Conservation (phyloP, 129 eudicot genomes). For the Erigeron canadensis region DNA sequence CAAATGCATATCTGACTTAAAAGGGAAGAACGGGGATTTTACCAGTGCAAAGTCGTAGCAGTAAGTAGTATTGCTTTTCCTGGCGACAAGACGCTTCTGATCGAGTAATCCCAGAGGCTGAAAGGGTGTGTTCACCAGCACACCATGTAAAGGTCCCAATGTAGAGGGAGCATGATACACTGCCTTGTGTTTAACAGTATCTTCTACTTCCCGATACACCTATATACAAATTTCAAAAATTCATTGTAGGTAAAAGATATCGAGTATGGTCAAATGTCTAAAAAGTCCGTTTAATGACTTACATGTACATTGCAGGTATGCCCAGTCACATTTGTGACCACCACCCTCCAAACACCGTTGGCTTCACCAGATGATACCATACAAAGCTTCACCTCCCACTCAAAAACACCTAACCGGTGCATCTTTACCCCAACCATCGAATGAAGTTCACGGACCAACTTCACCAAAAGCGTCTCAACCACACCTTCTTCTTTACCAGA, state of each 20-base stretch:
- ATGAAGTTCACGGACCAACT: conserved; percentile 71
- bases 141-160: conserved; percentile 65
- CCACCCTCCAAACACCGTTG: conserved; percentile 94
- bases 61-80: conserved; percentile 94
- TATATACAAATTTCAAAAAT: conserved; percentile 22
- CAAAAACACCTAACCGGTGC: conserved; percentile 89
- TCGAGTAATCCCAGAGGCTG: conserved; percentile 80
- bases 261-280: not conserved
- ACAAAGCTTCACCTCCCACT: conserved; percentile 98
- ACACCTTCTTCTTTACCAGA: conserved; percentile 58
- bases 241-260: not conserved
- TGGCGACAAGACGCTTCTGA: conserved; percentile 81
- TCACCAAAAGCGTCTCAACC: conserved; percentile 66
- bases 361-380: conserved; percentile 74
- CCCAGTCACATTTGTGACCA: conserved; percentile 88
- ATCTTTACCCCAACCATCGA: conserved; percentile 72
- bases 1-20: not conserved
- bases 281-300: conserved; percentile 36
- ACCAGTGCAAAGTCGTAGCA: conserved; percentile 98
- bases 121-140: conserved; percentile 70
- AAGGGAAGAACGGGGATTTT: conserved; percentile 19
- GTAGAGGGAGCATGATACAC: conserved; percentile 58
- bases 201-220: conserved; percentile 89
- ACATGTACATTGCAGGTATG: conserved; percentile 95
- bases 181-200: conserved; percentile 43